Conservation (phyloP, 305 asterid genomes). For the Salvia sclarea region DNA sequence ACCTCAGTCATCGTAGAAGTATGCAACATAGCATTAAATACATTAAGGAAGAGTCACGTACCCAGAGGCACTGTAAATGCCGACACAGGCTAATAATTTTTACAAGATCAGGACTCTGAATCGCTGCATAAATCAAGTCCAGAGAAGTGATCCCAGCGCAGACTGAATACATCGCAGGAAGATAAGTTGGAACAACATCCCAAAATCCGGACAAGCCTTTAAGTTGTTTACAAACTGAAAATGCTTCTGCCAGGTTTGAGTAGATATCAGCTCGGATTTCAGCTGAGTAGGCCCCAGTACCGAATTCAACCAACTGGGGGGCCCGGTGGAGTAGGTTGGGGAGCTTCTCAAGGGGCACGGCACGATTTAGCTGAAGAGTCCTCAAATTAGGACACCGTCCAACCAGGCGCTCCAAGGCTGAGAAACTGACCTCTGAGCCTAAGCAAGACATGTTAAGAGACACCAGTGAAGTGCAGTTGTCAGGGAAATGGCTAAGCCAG, state of each 20-base stretch:
- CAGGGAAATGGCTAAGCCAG: constrained; percentile 88
- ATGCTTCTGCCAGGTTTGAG: constrained; percentile 62
- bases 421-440: constrained; percentile 66
- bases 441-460: constrained; percentile 80
- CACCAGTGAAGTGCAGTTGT: constrained; percentile 66
- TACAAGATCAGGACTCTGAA: constrained; percentile 68
- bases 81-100: constrained; percentile 72
- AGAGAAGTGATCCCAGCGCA: constrained; percentile 68
- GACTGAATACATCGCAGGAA: constrained; percentile 70
- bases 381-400: constrained; percentile 67
- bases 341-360: constrained; percentile 83
- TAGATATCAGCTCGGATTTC: constrained; percentile 66
- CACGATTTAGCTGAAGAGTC: constrained; percentile 69
- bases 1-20: background rate
- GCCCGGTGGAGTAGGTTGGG: constrained; percentile 65
- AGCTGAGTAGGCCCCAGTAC: constrained; percentile 78
- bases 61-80: constrained; percentile 75
- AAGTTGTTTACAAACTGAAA: constrained; percentile 66
- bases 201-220: constrained; percentile 82
- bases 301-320: constrained; percentile 78
- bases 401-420: constrained; percentile 80
- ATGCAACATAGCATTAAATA: background rate
- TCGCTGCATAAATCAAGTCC: constrained; percentile 67
- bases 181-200: constrained; percentile 80
- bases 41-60: constrained; percentile 30